Evolutionary conservation across 805 yeast species (phyloP), one percentile per base, ranked within the genome.

Genomic region (Myxozyma geophila): DNA sequence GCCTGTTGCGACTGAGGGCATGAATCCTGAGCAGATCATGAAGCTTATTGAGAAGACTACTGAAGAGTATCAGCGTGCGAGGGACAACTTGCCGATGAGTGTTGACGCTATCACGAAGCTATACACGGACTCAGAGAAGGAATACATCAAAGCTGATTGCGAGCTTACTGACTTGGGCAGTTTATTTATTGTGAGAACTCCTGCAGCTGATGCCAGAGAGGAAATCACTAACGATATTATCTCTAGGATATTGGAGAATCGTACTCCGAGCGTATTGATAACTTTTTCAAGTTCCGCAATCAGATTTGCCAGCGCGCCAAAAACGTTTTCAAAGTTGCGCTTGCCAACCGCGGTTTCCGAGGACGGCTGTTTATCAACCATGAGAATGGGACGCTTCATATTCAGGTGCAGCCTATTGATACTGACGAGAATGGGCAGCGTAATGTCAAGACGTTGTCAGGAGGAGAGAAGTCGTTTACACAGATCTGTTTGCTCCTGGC

Each of bases 391-490:
- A 67, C 62, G 28, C 68, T 79, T 23, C 67, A 62, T 4, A 61
- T 64, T 13, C 59, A 52, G 48, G 66, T 60, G 6, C 52, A 43
- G 17, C 53, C 53, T 7, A 48, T 47, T 36, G 62, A 43, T 23
- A 56, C 63, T 23, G 52, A 80, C 55, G 86, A 83, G 62, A 82
- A 81, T 46, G 81, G 81, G 35, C 79, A 83, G 39, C 80, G 97
- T 69, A 85, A 87, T 44, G 90, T 90, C 2, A 89, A 87, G 68
- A 88, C 97, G 0, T 81, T 93, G 33, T 91, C 97, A 0, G 99
- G 99, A 43, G 99, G 99, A 52, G 99, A 95, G 74, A 92, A 92
- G 73, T 91, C 98, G 0, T 93, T 88, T 74, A 86, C 97, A 0
- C 99, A 96, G 74, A 87, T 93, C 67, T 89, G 98, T 0, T 81